These are phyloP conservation scores for Chloris gayana DNA, from an alignment of 176 grass and related monocot genomes.

Conservation along the genomic window DNA sequence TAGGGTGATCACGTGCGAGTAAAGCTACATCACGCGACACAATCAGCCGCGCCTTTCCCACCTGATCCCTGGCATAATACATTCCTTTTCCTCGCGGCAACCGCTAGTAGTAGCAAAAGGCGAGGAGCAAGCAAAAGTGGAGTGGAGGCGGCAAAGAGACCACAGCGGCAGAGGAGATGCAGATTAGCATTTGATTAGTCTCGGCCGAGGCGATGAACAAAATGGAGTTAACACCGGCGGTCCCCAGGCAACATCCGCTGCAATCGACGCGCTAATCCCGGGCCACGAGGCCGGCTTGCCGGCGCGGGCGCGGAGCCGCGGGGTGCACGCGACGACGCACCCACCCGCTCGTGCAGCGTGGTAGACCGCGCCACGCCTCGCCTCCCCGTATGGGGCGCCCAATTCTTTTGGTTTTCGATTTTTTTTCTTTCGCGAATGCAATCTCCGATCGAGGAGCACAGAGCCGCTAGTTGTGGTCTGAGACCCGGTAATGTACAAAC, in stretches of 20 bases:
- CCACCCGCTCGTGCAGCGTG: constrained; percentile 49
- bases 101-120: background rate
- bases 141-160: constrained; percentile 24
- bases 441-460: constrained; percentile 13
- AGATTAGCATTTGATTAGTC: constrained; percentile 1
- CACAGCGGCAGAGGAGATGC: constrained; percentile 9
- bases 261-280: constrained; percentile 34
- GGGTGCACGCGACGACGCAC: background rate
- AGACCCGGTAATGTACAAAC: background rate
- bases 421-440: background rate
- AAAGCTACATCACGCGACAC: constrained; percentile 17
- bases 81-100: background rate
- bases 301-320: constrained; percentile 40
- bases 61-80: background rate
- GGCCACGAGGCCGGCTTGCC: constrained; percentile 47
- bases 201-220: no score
- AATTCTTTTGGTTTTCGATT: background rate
- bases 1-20: constrained; percentile 24
- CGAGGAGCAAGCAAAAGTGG: background rate
- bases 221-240: background rate
- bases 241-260: constrained; percentile 5
- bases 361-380: constrained; percentile 34
- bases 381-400: constrained; percentile 23
- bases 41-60: constrained; percentile 27
- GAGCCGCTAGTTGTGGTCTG: background rate